phyloP scores from a whole-genome alignment of 2,329 filamentous ascomycete species.

The Harringtonia aguacate region DNA sequence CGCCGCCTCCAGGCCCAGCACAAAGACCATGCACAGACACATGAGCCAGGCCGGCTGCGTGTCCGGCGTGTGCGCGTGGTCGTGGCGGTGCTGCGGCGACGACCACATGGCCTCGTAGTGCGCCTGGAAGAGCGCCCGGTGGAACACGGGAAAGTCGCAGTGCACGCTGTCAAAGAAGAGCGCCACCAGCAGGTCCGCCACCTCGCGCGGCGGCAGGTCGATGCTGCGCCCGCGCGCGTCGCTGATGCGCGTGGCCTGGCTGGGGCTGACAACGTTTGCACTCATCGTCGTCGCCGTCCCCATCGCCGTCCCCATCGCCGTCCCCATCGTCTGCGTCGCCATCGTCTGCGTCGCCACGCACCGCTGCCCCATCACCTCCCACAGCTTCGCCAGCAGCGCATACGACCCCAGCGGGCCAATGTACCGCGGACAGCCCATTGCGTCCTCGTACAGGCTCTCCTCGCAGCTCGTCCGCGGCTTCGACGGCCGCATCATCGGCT shows the following conservation, averaged over 20 bases:
- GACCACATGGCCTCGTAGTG: slow-evolving; percentile 11
- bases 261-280: too few relatives aligned
- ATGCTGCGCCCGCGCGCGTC: not conserved
- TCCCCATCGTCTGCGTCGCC: slow-evolving; percentile 5
- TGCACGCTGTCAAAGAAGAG: slow-evolving; percentile 12
- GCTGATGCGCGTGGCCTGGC: slow-evolving; percentile 1
- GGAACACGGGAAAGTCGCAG: slow-evolving; percentile 12
- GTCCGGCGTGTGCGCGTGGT: not conserved
- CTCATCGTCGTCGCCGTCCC: too few relatives aligned
- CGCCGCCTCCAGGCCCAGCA: slow-evolving; percentile 10
- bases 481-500: not conserved
- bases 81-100: not conserved
- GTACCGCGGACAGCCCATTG: slow-evolving; percentile 8
- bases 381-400: slow-evolving; percentile 9
- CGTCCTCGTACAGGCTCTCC: slow-evolving; percentile 9
- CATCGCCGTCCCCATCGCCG: too few relatives aligned
- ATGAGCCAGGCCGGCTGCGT: slow-evolving; percentile 12
- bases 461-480: not conserved
- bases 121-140: slow-evolving; percentile 11
- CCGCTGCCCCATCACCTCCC: slow-evolving; percentile 6
- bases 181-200: slow-evolving; percentile 10
- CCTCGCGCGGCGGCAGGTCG: slow-evolving; percentile 10
- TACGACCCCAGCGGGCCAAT: slow-evolving; percentile 11
- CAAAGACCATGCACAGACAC: slow-evolving; percentile 13
- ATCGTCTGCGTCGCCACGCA: slow-evolving; percentile 1